Evolutionary conservation across 306 rosid genomes (phyloP), one percentile per base, ranked within the genome.

Genomic region (Casuarina cunninghamiana): DNA sequence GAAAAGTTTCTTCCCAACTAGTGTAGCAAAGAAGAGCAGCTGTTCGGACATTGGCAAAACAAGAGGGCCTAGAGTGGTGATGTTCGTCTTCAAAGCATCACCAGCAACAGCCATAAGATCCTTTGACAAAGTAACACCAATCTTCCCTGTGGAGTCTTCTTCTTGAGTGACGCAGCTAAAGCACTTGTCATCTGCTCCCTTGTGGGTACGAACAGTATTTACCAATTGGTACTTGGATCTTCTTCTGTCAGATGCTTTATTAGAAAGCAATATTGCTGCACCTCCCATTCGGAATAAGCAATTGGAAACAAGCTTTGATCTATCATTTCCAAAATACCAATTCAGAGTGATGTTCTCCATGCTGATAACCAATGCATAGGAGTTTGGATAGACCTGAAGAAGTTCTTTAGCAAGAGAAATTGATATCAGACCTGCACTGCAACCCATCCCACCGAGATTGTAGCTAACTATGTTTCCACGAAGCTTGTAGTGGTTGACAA

Each of bases 331-430:
- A 73, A 88, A 88, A 88, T 93, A 93, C 97, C 98, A 93, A 88
- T 93, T 93, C 90, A 93, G 75, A 17, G 98, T 93, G 79, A 93
- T 93, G 83, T 91, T 93, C 89, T 93, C 97, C 98, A 93, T 93
- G 87, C 98, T 93, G 83, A 93, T 72, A 39, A 93, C 88, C 84
- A 91, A 61, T 1, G 93, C 98, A 72, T 93, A 93, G 15, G 98
- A 91, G 79, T 90, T 93, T 12, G 93, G 93, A 82, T 88, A 89
- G 77, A 86, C 93, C 88, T 91, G 96, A 73, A 93, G 96, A 84
- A 93, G 92, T 83, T 93, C 91, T 73, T 93, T 87, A 45, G 98
- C 98, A 69, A 93, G 95, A 82, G 89, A 97, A 69, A 93, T 88
- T 2, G 98, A 91, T 78, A 93, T 89, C 67, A 93, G 83, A 21